Conservation (phyloP, 345 rosid species). For the Abelmoschus esculentus region DNA sequence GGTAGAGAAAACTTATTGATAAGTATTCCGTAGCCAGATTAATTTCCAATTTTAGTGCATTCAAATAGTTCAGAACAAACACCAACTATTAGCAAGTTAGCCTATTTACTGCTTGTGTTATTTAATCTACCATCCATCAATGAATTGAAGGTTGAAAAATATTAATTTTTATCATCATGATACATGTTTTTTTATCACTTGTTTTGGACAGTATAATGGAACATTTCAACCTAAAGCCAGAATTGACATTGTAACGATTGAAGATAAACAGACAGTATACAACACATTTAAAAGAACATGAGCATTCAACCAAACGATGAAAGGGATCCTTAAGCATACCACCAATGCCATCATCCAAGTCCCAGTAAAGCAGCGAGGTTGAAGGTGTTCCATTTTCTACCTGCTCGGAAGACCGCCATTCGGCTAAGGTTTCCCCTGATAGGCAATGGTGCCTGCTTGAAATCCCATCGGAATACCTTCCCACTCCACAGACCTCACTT, state of each 20-base stretch:
- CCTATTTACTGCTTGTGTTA: background rate
- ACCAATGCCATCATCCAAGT: conserved; percentile 69
- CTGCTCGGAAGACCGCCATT: conserved; percentile 94
- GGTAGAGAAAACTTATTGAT: background rate
- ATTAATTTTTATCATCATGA: background rate
- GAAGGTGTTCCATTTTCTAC: conserved; percentile 85
- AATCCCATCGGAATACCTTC: conserved; percentile 55
- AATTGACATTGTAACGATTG: background rate
- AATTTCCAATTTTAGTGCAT: background rate
- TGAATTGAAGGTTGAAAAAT: background rate
- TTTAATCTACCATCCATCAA: background rate
- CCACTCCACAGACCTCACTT: conserved; percentile 62
- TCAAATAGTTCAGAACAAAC: background rate
- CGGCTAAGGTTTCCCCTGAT: conserved; percentile 71
- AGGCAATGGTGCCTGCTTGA: conserved; percentile 18
- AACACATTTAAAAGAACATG: conserved; percentile 2
- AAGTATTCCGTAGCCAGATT: background rate
- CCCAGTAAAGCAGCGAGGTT: conserved; percentile 85
- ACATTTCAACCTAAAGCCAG: background rate
- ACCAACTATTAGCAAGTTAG: background rate
- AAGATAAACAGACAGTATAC: background rate
- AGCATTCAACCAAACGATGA: background rate
- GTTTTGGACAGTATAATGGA: background rate
- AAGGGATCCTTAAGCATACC: conserved; percentile 30
- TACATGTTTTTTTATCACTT: background rate